phyloP scores from a whole-genome alignment of 495 filamentous ascomycete genomes.

The Opeltia flavorubescens region DNA sequence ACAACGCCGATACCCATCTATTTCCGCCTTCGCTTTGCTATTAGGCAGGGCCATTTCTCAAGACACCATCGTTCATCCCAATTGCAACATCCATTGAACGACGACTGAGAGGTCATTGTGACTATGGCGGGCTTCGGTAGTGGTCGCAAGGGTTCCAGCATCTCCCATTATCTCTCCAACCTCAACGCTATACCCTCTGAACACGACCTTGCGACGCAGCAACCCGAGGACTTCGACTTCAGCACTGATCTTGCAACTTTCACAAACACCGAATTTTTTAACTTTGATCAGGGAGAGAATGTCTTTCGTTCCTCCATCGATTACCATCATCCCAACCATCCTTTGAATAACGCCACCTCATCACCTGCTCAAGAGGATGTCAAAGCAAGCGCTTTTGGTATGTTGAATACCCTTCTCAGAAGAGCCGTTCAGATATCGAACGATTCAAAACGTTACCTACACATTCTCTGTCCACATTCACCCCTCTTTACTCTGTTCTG shows the following conservation, averaged over 20 bases:
- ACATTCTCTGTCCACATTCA: not conserved
- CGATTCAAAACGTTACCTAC: conserved; percentile 1
- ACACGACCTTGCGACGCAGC: conserved; percentile 47
- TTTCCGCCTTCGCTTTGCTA: too few species aligned
- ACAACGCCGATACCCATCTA: too few species aligned
- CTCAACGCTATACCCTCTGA: conserved; percentile 63
- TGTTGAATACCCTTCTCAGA: not conserved
- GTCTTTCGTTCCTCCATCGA: conserved; percentile 21
- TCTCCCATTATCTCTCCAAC: conserved; percentile 77
- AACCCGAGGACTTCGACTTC: conserved; percentile 43
- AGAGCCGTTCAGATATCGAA: not conserved
- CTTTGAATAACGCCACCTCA: not conserved
- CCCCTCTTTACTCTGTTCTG: not conserved
- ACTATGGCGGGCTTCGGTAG: conserved; percentile 52
- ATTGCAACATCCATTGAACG: not conserved
- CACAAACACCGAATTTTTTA: conserved; percentile 88
- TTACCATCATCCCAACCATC: conserved; percentile 24
- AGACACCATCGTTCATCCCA: not conserved
- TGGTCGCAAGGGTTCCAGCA: conserved; percentile 60
- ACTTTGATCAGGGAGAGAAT: conserved; percentile 55
- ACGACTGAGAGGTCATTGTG: not conserved
- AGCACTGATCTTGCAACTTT: conserved; percentile 76
- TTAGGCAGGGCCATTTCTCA: too few species aligned
- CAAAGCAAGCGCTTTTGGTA: not conserved
- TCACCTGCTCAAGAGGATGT: not conserved